Base-by-base conservation (phyloP, 2,329 filamentous ascomycete genomes). In the Botrytis byssoidea region DNA sequence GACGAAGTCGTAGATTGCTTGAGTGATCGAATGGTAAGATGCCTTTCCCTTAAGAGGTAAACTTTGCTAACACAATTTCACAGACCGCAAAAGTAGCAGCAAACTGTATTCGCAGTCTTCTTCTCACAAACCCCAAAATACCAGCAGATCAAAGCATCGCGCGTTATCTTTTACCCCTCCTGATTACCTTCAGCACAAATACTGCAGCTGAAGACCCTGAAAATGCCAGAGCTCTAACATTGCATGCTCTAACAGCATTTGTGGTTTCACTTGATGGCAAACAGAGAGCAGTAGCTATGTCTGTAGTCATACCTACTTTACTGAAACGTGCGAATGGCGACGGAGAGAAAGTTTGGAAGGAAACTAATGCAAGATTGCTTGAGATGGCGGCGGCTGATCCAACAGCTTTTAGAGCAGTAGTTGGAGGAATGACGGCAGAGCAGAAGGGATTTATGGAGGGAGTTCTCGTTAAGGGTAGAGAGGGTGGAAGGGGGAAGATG, bases 71-170 rank as follows among this genome's bases (percentile, higher is more conserved):
- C 35, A 37, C n/a, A 14, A 40, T 40, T 22, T 5, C n/a, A 35
- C 71, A 92, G 89, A 95, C 93, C 2, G 92, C 93, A 72, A 97
- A 93, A 80, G 95, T 98, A 73, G 94, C 96, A 1, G 92, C 94
- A 75, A 94, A 94, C 80, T 99, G 96, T 82, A 89, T 95, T 77
- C 90, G 95, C 73, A 96, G 94, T 12, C 87, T 98, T 12, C 86
- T 98, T 44, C 84, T 97, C 5, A 85, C 92, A 78, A 83, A 88
- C 71, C 84, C 88, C 70, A 85, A 89, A 76, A 88, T 91, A 74
- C 77, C 86, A 0, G 90, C 92, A 32, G 91, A 94, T 80, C 88
- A 94, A 78, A 89, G 88, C 74, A 91, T 98, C 70, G 88, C 91
- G 2, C 88, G 93, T 69, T 91, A 92, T 77, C 85, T 97, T 68